Evolutionary conservation across 352 stramenopile species (phyloP), one percentile per base, ranked within the genome.

Genomic region (Phytophthora multivora): DNA sequence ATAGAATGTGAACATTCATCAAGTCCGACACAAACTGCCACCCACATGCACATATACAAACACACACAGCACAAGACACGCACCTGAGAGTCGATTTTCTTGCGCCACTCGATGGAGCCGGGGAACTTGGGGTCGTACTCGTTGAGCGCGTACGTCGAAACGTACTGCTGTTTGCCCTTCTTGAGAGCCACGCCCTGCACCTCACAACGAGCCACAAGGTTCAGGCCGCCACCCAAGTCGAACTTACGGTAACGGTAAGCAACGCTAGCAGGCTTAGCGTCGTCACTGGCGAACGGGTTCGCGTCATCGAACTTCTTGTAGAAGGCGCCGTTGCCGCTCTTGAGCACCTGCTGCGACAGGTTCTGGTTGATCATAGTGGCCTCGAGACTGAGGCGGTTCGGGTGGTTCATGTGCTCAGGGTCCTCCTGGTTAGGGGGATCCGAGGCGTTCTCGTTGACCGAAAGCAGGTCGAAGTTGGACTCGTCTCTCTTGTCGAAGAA

Each of bases 331-430:
- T 71, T 75, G 36, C 61, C 64, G 18, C 49, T 60, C 59, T 96
- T 92, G 23, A 99, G 77, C 38, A 98, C 96, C 75, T 99, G 97
- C 71, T 99, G 97, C 25, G 96, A 98, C 73, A 99, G 97, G 74
- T 99, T 99, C 74, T 99, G 96, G 80, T 99, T 99, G 73, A 99
- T 98, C 84, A 97, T 98, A 5, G 97, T 99, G 2, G 97, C 97
- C 59, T 99, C 97, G 5, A 99, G 80, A 56, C 81, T 94, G 11
- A 99, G 83, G 21, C 97, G 87, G 76, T 99, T 94, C 13, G 96
- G 95, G 59, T 96, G 95, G 83, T 99, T 99, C 66, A 99, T 97
- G 64, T 89, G 86, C 50, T 95, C 88, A n/a, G 84, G 75, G 51
- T 96, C 88, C 23, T 96, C 85, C 45, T 80, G 71, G 15, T 59